phyloP scores from a whole-genome alignment of 768 basidiomycete genomes.

The Tricholoma flavovirens region DNA sequence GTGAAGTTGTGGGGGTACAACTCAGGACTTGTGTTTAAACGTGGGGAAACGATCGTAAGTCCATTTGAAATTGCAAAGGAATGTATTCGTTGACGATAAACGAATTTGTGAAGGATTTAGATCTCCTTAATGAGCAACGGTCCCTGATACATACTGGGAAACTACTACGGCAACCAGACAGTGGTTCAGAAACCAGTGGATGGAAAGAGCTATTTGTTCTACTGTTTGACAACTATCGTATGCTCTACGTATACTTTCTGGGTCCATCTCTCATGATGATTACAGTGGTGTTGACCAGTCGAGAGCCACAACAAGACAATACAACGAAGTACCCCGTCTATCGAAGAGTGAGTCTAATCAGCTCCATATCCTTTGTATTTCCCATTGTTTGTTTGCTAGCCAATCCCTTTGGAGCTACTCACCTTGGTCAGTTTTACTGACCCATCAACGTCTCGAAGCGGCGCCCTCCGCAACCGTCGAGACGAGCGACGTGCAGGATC shows the following conservation, averaged over 20 bases:
- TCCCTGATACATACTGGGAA: constrained; percentile 81
- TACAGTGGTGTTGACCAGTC: constrained; percentile 83
- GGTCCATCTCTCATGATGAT: constrained; percentile 4
- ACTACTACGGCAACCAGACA: constrained; percentile 77
- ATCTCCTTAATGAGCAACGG: constrained; percentile 78
- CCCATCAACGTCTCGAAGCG: constrained; percentile 59
- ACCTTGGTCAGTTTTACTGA: constrained; percentile 80
- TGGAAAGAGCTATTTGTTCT: constrained; percentile 86
- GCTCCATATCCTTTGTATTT: background rate
- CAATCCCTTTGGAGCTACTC: constrained; percentile 87
- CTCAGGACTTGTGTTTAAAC: constrained; percentile 69
- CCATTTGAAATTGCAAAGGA: background rate
- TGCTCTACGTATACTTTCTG: constrained; percentile 21
- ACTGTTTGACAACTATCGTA: constrained; percentile 93
- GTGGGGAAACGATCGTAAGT: constrained; percentile 62
- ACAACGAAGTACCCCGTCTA: constrained; percentile 69
- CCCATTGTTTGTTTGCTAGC: constrained; percentile 41
- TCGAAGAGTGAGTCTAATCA: constrained; percentile 53
- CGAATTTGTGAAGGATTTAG: constrained; percentile 60
- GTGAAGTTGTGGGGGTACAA: constrained; percentile 87
- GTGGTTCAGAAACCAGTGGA: constrained; percentile 67
- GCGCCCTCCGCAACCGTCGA: constrained; percentile 48
- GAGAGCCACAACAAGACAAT: constrained; percentile 68
- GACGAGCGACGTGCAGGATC: constrained; percentile 25
- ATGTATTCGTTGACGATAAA: no score